Percentiles rank a stretch among this genome's conserved stretches.
These are phyloP conservation scores for Ormosia emarginata DNA, from an alignment of 306 rosid genomes.

Conservation along the genomic window DNA sequence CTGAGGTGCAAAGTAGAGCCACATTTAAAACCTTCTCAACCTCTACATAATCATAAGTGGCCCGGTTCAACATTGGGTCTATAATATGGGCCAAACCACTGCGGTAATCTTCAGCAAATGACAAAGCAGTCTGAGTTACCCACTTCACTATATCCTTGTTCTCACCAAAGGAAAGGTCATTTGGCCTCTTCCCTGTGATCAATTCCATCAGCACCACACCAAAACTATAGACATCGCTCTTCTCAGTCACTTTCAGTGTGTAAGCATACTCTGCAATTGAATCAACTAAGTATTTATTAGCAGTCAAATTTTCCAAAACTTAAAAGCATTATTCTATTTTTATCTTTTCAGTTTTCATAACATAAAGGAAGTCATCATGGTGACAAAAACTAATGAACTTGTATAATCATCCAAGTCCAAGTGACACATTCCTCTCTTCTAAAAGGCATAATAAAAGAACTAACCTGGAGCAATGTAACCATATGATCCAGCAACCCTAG, in stretches of 20 bases:
- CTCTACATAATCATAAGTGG: constrained; percentile 31
- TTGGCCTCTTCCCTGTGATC: constrained; percentile 75
- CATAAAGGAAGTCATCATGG: background rate
- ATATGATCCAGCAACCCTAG: constrained; percentile 71
- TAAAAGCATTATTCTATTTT: background rate
- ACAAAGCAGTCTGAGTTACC: constrained; percentile 49
- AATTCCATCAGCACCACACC: constrained; percentile 80
- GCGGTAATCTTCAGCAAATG: background rate
- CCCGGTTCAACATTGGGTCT: constrained; percentile 42
- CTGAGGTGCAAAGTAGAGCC: constrained; percentile 54
- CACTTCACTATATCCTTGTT: constrained; percentile 72
- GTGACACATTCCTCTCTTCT: too few relatives aligned
- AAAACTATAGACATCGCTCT: constrained; percentile 82
- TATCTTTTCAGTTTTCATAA: background rate
- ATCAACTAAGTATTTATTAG: background rate
- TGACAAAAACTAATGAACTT: background rate
- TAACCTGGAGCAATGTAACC: constrained; percentile 91
- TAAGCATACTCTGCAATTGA: constrained; percentile 52
- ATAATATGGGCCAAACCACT: constrained; percentile 25
- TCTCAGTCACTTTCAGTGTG: constrained; percentile 69
- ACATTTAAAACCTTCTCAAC: constrained; percentile 52
- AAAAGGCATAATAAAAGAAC: background rate
- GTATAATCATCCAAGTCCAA: background rate
- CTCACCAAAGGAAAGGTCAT: constrained; percentile 65
- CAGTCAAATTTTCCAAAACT: background rate